These are phyloP conservation scores for Fusarium vanettenii DNA, from an alignment of 2,329 filamentous ascomycete genomes.

Conservation along the genomic window DNA sequence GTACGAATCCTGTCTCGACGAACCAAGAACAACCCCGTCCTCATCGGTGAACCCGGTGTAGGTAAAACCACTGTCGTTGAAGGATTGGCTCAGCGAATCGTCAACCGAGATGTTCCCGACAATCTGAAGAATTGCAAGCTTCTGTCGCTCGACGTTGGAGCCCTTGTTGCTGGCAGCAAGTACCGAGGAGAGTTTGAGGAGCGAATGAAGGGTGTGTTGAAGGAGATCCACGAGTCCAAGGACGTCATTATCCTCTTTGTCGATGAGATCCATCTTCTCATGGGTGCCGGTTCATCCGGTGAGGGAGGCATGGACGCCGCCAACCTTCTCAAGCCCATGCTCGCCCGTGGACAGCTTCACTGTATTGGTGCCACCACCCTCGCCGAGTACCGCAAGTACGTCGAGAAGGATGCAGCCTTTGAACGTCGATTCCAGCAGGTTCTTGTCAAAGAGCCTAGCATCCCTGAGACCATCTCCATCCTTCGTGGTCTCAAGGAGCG, in stretches of 20 bases:
- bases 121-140: conserved; percentile 94
- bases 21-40: conserved; percentile 98
- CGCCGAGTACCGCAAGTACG: conserved; percentile 97
- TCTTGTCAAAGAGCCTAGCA: conserved; percentile 90
- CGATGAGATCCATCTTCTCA: conserved; percentile 97
- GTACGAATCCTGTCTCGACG: conserved; percentile 91
- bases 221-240: conserved; percentile 94
- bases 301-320: conserved; percentile 99
- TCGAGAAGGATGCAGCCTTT: conserved; percentile 98
- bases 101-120: conserved; percentile 95
- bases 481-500: conserved; percentile 98
- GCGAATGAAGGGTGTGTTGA: conserved; percentile 98
- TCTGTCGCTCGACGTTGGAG: conserved; percentile 93
- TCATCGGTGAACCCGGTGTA: conserved; percentile 98
- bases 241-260: conserved; percentile 99
- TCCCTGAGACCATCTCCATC: conserved; percentile 94
- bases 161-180: conserved; percentile 96
- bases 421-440: conserved; percentile 99
- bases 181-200: conserved; percentile 99
- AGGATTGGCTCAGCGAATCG: conserved; percentile 92
- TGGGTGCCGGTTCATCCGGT: conserved; percentile 94
- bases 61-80: conserved; percentile 99
- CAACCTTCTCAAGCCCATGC: conserved; percentile 97
- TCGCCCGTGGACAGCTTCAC: conserved; percentile 94
- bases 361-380: conserved; percentile 98